A percentile compares a stretch with the other conserved stretches of the same genome.
phyloP scores from a whole-genome alignment of 495 filamentous ascomycete species.

The Friedmanniomyces endolithicus region DNA sequence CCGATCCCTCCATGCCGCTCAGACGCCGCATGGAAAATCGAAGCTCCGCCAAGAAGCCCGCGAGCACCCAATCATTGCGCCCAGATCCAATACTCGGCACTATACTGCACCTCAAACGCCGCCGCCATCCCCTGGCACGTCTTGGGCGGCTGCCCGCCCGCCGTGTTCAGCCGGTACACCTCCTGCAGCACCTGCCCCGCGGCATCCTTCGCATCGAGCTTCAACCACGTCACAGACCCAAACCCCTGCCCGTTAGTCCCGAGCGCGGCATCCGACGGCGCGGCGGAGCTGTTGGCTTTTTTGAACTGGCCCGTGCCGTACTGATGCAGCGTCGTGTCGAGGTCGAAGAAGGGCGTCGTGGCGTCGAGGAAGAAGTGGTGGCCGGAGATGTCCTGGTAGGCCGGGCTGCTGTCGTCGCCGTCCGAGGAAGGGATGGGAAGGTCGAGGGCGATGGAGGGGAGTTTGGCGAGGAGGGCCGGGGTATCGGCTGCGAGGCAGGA shows the following conservation, averaged over 20 bases:
- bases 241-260: constrained; percentile 34
- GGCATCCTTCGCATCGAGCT: constrained; percentile 26
- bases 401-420: constrained; percentile 32
- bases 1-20: constrained; percentile 1
- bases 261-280: constrained; percentile 48
- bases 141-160: constrained; percentile 61
- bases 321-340: constrained; percentile 42
- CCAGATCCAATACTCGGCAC: constrained; percentile 53
- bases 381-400: constrained; percentile 52
- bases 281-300: constrained; percentile 37
- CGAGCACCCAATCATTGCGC: constrained; percentile 6
- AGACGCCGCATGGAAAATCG: not conserved
- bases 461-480: constrained; percentile 49
- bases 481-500: constrained; percentile 61
- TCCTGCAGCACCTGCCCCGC: constrained; percentile 50
- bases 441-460: constrained; percentile 44
- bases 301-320: constrained; percentile 51
- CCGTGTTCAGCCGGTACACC: constrained; percentile 79
- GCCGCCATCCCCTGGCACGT: constrained; percentile 56
- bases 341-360: constrained; percentile 67
- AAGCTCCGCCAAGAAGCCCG: not conserved
- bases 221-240: constrained; percentile 65
- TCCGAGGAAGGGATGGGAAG: constrained; percentile 31
- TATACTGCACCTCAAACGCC: constrained; percentile 63
- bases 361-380: constrained; percentile 62